phyloP scores from a whole-genome alignment of 2,329 filamentous ascomycete genomes.

The Fusarium sambucinum region DNA sequence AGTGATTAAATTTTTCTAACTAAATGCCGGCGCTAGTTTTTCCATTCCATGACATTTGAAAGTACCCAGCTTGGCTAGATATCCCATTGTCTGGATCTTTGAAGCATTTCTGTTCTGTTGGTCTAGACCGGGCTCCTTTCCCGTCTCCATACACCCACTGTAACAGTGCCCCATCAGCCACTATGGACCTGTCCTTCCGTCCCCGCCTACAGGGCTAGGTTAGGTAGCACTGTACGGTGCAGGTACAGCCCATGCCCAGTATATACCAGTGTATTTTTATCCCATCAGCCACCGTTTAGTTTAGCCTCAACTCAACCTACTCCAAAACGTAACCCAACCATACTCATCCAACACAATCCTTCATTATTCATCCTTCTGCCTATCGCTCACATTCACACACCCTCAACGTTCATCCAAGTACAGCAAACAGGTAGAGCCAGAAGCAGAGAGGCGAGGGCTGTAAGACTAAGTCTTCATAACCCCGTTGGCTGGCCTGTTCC shows the following conservation, averaged over 20 bases:
- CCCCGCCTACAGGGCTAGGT: constrained; percentile 21
- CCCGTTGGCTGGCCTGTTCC: constrained; percentile 6
- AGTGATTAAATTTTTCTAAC: neutral
- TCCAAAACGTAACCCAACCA: constrained; percentile 9
- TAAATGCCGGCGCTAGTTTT: neutral
- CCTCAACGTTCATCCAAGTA: neutral
- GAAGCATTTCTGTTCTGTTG: neutral
- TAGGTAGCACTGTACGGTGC: constrained; percentile 20
- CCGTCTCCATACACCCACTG: constrained; percentile 4
- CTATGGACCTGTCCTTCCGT: neutral
- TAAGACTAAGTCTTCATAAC: neutral
- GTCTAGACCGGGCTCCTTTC: neutral
- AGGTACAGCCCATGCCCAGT: constrained; percentile 10
- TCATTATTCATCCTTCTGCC: neutral
- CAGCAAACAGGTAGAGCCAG: neutral
- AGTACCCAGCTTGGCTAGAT: neutral
- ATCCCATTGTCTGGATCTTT: neutral
- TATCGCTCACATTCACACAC: neutral
- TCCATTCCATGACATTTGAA: neutral
- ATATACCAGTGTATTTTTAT: constrained; percentile 36
- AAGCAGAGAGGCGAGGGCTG: constrained; percentile 4
- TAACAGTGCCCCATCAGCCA: constrained; percentile 31
- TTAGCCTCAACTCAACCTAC: constrained; percentile 30
- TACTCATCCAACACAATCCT: constrained; percentile 19
- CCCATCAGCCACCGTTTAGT: constrained; percentile 35